Evolutionary conservation across 192 early-diverging fungal species (phyloP).

Genomic region (Gigaspora rosea): DNA sequence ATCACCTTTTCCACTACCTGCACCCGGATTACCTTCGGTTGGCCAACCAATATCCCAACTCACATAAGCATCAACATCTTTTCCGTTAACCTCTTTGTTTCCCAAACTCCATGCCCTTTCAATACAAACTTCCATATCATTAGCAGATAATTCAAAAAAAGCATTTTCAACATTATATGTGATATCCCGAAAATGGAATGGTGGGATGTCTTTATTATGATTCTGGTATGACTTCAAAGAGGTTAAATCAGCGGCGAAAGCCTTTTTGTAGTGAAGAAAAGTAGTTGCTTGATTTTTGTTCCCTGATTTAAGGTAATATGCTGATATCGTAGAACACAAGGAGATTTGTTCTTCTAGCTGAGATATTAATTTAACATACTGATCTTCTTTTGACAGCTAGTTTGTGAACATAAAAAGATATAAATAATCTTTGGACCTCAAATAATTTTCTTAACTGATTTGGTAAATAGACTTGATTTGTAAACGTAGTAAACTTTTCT

Average conservation of each 20-base stretch:
- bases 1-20: constrained; percentile 64
- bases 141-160: constrained; percentile 57
- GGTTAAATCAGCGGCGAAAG: constrained; percentile 53
- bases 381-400: constrained; percentile 44
- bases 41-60: constrained; percentile 81
- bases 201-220: constrained; percentile 40
- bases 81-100: constrained; percentile 50
- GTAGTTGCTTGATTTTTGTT: constrained; percentile 53
- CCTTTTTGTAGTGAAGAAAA: constrained; percentile 64
- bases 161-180: constrained; percentile 51
- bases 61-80: constrained; percentile 67
- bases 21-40: constrained; percentile 50
- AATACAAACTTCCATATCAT: constrained; percentile 69
- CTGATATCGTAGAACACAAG: constrained; percentile 48
- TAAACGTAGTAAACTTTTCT: too few relatives aligned
- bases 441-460: too few relatives aligned
- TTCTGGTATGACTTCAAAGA: constrained; percentile 48
- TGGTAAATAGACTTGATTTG: too few relatives aligned
- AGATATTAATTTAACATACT: constrained; percentile 47
- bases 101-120: constrained; percentile 58
- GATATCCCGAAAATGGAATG: constrained; percentile 61
- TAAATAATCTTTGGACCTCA: neutral
- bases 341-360: constrained; percentile 59
- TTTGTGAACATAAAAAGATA: neutral
- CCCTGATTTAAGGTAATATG: constrained; percentile 43